Evolutionary conservation across 257 asterid genomes (phyloP).

Genomic region (Cruciata laevipes): DNA sequence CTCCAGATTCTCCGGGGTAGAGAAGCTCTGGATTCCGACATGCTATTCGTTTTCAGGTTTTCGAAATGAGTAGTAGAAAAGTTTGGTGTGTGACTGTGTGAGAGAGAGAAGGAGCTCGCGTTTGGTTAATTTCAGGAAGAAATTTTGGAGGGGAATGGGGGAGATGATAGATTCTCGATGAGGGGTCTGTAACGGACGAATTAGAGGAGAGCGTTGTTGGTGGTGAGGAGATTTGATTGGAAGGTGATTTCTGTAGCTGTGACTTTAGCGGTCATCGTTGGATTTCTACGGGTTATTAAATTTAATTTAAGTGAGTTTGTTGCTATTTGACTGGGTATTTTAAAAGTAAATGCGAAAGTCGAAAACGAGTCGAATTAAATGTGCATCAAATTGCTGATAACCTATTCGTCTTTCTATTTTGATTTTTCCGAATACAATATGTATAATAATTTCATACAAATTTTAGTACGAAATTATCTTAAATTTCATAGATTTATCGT

Average conservation of each 20-base stretch:
- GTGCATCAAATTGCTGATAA: background rate
- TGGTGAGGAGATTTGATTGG: background rate
- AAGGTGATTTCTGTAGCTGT: background rate
- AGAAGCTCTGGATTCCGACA: slow-evolving; percentile 62
- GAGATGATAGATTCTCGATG: background rate
- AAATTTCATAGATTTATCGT: too few relatives aligned
- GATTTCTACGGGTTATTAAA: background rate
- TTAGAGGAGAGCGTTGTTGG: background rate
- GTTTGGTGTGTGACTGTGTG: background rate
- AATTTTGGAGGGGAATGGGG: background rate
- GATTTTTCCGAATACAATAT: too few relatives aligned
- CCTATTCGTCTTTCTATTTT: background rate
- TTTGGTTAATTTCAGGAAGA: slow-evolving; percentile 1
- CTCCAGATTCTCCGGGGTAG: slow-evolving; percentile 62
- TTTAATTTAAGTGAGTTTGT: background rate
- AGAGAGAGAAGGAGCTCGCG: background rate
- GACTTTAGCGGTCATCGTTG: background rate
- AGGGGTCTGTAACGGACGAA: background rate
- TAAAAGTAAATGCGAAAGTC: background rate
- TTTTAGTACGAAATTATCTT: background rate
- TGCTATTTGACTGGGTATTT: background rate
- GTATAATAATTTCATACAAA: too few relatives aligned
- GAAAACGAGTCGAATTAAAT: background rate
- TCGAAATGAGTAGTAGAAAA: background rate
- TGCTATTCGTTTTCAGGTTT: slow-evolving; percentile 4